Evolutionary conservation across 2,329 filamentous ascomycete species (phyloP), one percentile per base, ranked within the genome.

Genomic region (Penicillium sp.): DNA sequence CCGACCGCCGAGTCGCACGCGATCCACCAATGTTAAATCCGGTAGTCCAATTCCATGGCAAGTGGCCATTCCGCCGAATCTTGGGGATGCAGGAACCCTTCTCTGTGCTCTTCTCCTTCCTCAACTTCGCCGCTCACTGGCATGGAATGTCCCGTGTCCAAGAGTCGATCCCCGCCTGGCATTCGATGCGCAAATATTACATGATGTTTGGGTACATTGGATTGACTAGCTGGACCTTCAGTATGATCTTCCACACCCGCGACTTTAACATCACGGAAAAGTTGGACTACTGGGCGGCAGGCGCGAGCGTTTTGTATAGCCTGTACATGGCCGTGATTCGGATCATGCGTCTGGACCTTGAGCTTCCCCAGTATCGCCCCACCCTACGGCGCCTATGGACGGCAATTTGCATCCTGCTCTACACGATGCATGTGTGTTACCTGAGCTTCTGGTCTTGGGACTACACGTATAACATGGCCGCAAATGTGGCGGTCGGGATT

Each of bases 381-480:
- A 76, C 73, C 3, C 54, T 88, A 42, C 75, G 93, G 46, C 77
- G 86, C 40, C 64, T 81, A 24, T 97, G 90, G 91, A 90, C 88
- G 1, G 62, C 76, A 9, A 56, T 88, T 6, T 98, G 93, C 66
- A 66, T 81, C 26, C 54, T 71, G 11, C 71, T 95, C 45, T 98
- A 95, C 68, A 63, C 77, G 26, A 73, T 79, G 46, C 93, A 98
- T 66, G 82, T 96, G 41, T 79, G 75, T 39, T 98, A 95, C 67
- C 77, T 98, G 46, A 88, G 85, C 63, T 81, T 89, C 58, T 88
- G 90, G 76, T 76, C 78, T 13, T 98, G 93, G 87, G 87, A 97
- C 69, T 98, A 98, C 67, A 86, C 85, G 4, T 98, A 98, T 73
- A 98, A 98, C 67, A 97, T 98, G 90, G 83, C 86, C 1, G 93